Evolutionary conservation across 2,329 filamentous ascomycete species (phyloP), one percentile per base, ranked within the genome.

Genomic region (Pestalotiopsis sp.): DNA sequence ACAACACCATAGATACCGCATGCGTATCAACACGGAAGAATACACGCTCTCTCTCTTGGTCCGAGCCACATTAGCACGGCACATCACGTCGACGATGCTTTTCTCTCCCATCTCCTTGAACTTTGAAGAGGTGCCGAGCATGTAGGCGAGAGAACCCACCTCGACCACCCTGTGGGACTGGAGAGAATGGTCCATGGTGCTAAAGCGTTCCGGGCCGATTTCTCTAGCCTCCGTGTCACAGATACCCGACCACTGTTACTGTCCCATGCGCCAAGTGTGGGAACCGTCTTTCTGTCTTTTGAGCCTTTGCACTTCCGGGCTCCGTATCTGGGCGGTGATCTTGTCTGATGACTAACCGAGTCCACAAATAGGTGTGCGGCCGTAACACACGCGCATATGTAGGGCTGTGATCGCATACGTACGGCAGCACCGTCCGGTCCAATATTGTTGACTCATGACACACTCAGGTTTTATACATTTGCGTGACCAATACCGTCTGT

Each of bases 331-430:
- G n/a, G 9, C 27, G 12, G 23, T 59, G 57, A 36, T 36, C 12
- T n/a, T 62, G 27, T n/a, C 31, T 62, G 59, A 62, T 62, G 59
- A 62, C 31, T 62, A 62, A 62, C 31, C 27, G 25, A 62, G 31
- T 62, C 59, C 59, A 62, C 59, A 62, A 59, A 59, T 36, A 23
- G 23, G 2, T 20, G 14, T 59, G 23, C 57, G 57, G 57, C 23
- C 23, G 57, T 59, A 59, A 25, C 14, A 14, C 27, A 59, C 23
- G 23, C 57, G 27, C 57, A 52, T 52, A 52, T 36, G 45, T 59
- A 59, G 57, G 57, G 57, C 57, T 59, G 57, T 27, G 27, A 52
- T 52, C 45, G 9, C 41, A 52, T 52, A 52, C 45, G 2, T 52
- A 52, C 7, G 45, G 9, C 20, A 17, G 20, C 20, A 20, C 17